These are phyloP conservation scores for Tolypocladium endophyticum DNA, from an alignment of 2,329 filamentous ascomycete species.

Conservation along the genomic window DNA sequence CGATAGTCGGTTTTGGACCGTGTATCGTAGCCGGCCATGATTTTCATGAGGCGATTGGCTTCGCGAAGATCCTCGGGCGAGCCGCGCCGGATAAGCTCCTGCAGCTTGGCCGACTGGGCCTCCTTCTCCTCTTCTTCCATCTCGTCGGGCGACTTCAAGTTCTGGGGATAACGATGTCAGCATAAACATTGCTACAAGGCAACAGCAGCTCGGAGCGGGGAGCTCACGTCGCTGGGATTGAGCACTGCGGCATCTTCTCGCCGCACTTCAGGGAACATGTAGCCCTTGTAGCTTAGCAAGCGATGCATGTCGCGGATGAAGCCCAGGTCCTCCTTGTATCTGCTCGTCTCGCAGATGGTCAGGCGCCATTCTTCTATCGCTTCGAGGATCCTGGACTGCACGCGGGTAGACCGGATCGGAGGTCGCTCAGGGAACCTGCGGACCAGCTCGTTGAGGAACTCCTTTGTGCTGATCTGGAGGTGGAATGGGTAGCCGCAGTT, in stretches of 20 bases:
- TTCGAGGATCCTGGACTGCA: constrained; percentile 88
- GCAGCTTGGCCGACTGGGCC: constrained; percentile 94
- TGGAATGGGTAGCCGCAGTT: constrained; percentile 99
- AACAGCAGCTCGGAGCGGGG: background rate
- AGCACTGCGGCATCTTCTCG: constrained; percentile 91
- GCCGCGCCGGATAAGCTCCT: constrained; percentile 88
- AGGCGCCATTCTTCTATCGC: constrained; percentile 96
- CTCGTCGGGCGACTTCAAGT: constrained; percentile 90
- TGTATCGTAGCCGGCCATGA: constrained; percentile 97
- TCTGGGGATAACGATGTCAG: constrained; percentile 39
- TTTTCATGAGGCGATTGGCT: constrained; percentile 95
- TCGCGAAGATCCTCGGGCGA: constrained; percentile 90
- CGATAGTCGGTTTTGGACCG: constrained; percentile 94
- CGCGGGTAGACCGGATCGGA: constrained; percentile 72
- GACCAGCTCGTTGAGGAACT: constrained; percentile 97
- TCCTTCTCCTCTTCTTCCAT: constrained; percentile 97
- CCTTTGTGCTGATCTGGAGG: constrained; percentile 95
- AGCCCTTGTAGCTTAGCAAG: constrained; percentile 91
- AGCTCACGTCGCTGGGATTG: constrained; percentile 91
- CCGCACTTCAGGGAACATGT: constrained; percentile 85
- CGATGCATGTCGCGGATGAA: constrained; percentile 98
- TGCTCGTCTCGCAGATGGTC: constrained; percentile 95
- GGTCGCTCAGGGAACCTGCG: constrained; percentile 91
- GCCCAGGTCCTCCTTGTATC: constrained; percentile 93
- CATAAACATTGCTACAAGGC: constrained; percentile 26